Percentiles rank a stretch among this genome's conserved stretches.
Evolutionary conservation across 2,329 filamentous ascomycete species (phyloP).

Genomic region (Nannizziopsis barbatae): DNA sequence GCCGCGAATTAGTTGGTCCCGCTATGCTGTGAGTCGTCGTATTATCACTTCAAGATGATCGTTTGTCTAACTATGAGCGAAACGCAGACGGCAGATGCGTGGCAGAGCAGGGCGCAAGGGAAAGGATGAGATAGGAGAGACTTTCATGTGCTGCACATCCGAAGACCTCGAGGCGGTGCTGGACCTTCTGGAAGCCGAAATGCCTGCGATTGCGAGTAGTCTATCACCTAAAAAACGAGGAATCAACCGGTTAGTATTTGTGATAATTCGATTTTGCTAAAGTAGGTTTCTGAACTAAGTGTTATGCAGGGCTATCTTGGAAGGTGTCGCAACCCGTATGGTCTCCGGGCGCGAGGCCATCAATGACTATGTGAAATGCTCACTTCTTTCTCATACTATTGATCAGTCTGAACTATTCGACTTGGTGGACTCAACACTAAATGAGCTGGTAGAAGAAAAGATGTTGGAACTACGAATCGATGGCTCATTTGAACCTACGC

Average conservation of each 20-base stretch:
- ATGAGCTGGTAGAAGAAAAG: slow-evolving; percentile 45
- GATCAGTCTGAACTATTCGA: slow-evolving; percentile 40
- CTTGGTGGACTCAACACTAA: slow-evolving; percentile 49
- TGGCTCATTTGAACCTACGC: slow-evolving; percentile 49
- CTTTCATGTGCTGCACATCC: slow-evolving; percentile 61
- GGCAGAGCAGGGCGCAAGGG: slow-evolving; percentile 67
- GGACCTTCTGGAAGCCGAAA: slow-evolving; percentile 59
- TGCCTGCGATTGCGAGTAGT: slow-evolving; percentile 59
- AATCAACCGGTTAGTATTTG: slow-evolving; percentile 47
- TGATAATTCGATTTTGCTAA: neutral
- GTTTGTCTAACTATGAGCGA: slow-evolving; percentile 18
- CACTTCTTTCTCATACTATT: slow-evolving; percentile 51
- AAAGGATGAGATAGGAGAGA: slow-evolving; percentile 66
- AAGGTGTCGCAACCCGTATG: slow-evolving; percentile 57
- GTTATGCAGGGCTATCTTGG: slow-evolving; percentile 51
- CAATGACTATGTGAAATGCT: slow-evolving; percentile 57
- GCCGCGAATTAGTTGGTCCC: slow-evolving; percentile 62
- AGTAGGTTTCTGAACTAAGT: neutral
- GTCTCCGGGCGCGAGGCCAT: slow-evolving; percentile 55
- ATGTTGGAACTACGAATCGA: slow-evolving; percentile 45
- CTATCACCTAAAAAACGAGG: slow-evolving; percentile 56
- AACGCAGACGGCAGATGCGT: slow-evolving; percentile 57
- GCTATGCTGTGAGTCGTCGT: slow-evolving; percentile 51
- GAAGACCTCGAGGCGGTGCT: slow-evolving; percentile 58
- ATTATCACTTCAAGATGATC: neutral